Conservation (phyloP, 1,284 basidiomycete genomes). For the Xanthoconium separans region DNA sequence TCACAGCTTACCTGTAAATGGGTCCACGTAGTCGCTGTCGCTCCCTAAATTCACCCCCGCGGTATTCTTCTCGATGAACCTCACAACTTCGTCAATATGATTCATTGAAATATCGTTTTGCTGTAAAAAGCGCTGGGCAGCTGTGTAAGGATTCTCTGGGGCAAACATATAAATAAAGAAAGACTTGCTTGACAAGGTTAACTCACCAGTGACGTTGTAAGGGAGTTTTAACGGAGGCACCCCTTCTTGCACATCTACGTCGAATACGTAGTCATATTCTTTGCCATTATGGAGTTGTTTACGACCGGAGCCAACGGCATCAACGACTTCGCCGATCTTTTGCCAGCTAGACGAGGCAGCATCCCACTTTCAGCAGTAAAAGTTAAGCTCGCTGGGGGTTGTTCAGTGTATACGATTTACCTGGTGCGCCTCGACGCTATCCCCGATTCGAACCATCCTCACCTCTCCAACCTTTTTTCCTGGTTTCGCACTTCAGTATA, state of each 20-base stretch:
- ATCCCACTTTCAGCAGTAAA: slow-evolving; percentile 65
- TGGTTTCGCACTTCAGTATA: slow-evolving; percentile 29
- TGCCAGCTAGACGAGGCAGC: slow-evolving; percentile 70
- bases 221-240: slow-evolving; percentile 92
- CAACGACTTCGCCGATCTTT: slow-evolving; percentile 95
- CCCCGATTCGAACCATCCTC: slow-evolving; percentile 83
- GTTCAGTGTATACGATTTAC: slow-evolving; percentile 39
- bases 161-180: slow-evolving; percentile 2
- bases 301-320: slow-evolving; percentile 83
- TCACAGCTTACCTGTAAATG: slow-evolving; percentile 74
- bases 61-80: slow-evolving; percentile 94
- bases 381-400: background rate
- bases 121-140: slow-evolving; percentile 88
- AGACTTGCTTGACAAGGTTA: slow-evolving; percentile 1
- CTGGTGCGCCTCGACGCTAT: slow-evolving; percentile 85
- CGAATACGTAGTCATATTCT: slow-evolving; percentile 99
- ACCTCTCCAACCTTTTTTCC: slow-evolving; percentile 92
- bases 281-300: slow-evolving; percentile 90
- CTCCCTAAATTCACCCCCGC: slow-evolving; percentile 69
- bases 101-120: slow-evolving; percentile 79
- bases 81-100: slow-evolving; percentile 90
- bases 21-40: slow-evolving; percentile 74
- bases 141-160: slow-evolving; percentile 88
- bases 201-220: slow-evolving; percentile 82
- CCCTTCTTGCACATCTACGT: slow-evolving; percentile 95